These are phyloP conservation scores for Hymenoscyphus scutula DNA, from an alignment of 2,329 filamentous ascomycete species.

Conservation along the genomic window DNA sequence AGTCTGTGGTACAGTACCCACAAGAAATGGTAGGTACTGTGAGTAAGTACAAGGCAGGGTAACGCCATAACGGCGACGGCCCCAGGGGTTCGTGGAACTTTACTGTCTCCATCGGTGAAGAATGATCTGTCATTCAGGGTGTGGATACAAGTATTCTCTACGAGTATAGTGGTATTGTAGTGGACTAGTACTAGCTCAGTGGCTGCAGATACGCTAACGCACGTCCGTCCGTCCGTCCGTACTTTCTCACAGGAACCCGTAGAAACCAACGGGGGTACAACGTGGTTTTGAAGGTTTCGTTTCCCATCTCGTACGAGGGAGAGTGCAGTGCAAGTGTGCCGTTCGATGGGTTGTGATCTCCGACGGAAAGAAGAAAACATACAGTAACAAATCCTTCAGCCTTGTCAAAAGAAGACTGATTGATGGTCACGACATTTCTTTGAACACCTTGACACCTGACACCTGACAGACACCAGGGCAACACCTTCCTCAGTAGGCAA, in stretches of 20 bases:
- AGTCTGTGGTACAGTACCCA: too few relatives aligned
- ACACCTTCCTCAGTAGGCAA: not conserved
- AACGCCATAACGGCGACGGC: slow-evolving; percentile 2
- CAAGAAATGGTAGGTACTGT: too few relatives aligned
- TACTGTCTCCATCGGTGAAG: too few relatives aligned
- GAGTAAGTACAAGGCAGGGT: not conserved
- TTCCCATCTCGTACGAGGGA: too few relatives aligned
- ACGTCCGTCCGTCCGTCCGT: too few relatives aligned
- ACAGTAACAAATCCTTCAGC: not conserved
- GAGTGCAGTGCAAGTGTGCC: too few relatives aligned
- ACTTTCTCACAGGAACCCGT: not conserved
- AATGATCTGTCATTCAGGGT: not conserved
- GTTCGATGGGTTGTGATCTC: too few relatives aligned
- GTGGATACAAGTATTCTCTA: too few relatives aligned
- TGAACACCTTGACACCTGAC: not conserved
- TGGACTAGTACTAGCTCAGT: not conserved
- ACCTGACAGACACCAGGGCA: too few relatives aligned
- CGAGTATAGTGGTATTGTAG: too few relatives aligned
- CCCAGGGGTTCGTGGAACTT: not conserved
- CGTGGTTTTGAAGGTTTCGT: not conserved
- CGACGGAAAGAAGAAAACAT: not conserved
- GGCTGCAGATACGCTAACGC: slow-evolving; percentile 3
- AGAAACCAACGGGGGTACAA: not conserved
- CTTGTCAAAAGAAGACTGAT: not conserved
- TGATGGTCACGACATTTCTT: not conserved